Percentiles rank a stretch among this genome's conserved stretches.
Conservation (phyloP, 2,329 filamentous ascomycete genomes). For the Aspergillus aculeatus region DNA sequence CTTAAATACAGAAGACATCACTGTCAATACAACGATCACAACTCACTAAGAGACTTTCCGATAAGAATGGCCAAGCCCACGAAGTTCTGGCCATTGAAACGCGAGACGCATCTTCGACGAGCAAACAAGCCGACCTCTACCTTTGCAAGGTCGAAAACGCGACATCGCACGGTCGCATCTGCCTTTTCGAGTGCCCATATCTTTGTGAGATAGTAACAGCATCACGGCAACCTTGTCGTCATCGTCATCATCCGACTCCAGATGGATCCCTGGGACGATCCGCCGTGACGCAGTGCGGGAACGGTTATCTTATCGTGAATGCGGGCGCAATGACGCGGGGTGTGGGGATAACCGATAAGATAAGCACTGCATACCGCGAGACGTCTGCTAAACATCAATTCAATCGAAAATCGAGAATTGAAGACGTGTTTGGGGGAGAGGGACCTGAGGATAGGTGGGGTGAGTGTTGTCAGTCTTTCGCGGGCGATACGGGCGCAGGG, state of each 20-base stretch:
- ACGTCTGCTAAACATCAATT: neutral
- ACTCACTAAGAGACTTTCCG: no score
- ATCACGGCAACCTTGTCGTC: neutral
- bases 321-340: neutral
- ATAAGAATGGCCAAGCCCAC: no score
- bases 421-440: no score
- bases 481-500: neutral
- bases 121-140: no score
- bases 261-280: neutral
- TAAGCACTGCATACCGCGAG: neutral
- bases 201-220: neutral
- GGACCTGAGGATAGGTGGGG: no score
- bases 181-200: no score
- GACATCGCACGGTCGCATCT: no score
- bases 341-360: neutral
- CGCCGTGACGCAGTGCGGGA: neutral
- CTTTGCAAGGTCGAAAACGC: no score
- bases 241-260: neutral
- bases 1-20: no score
- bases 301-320: neutral
- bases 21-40: accelerated
- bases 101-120: no score
- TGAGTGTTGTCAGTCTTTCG: neutral
- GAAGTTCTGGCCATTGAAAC: no score
- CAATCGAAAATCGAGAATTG: no score